Conservation (phyloP, 2,329 filamentous ascomycete genomes). For the Penicillium sp. region DNA sequence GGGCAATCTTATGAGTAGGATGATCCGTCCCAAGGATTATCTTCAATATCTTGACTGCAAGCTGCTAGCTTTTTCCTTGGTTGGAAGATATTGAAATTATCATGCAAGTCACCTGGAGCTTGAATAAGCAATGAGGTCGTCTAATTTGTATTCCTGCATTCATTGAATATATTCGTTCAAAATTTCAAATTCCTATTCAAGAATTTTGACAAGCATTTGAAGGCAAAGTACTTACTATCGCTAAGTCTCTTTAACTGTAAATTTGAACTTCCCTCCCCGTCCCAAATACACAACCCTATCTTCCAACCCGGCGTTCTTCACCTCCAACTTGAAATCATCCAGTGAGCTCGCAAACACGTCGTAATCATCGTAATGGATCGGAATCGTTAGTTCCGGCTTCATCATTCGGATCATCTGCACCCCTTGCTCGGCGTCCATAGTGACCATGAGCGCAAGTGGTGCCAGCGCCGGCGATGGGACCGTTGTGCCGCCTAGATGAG, state of each 20-base stretch:
- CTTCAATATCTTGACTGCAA: no score
- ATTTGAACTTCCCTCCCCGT: neutral
- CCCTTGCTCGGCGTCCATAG: conserved; percentile 65
- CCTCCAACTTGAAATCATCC: conserved; percentile 58
- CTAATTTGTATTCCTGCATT: no score
- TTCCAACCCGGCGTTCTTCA: conserved; percentile 51
- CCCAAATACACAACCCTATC: conserved; percentile 3
- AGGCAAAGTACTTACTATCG: neutral
- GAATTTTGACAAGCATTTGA: no score
- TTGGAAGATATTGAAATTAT: no score
- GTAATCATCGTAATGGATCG: conserved; percentile 65
- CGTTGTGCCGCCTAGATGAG: conserved; percentile 65
- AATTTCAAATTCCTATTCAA: no score
- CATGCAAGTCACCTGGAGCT: no score
- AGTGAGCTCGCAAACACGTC: conserved; percentile 60
- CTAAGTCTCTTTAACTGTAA: neutral
- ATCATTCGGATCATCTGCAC: conserved; percentile 60
- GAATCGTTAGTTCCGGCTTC: conserved; percentile 60
- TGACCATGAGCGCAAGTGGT: conserved; percentile 66
- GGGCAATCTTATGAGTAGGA: no score
- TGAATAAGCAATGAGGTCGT: no score
- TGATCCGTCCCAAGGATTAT: no score
- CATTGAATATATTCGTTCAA: no score
- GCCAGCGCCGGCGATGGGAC: conserved; percentile 60
- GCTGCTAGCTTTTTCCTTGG: no score